Base-by-base conservation (phyloP, 2,329 filamentous ascomycete species). In the Colletotrichum endophyticum region DNA sequence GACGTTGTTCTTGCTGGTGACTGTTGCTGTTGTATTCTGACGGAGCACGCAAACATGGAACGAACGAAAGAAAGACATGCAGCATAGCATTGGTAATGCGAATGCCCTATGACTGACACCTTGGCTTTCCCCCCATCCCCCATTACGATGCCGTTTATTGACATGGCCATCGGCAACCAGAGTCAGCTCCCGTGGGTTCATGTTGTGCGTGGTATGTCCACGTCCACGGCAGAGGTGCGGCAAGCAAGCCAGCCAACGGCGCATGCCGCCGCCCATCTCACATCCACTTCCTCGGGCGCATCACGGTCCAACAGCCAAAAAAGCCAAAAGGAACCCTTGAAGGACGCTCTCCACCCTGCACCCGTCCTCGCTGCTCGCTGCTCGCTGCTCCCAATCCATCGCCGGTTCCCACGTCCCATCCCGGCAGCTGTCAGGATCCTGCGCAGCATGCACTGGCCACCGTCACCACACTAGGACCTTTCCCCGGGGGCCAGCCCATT, bases 391-490 rank as follows among this genome's bases (percentile, higher is more conserved):
- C 64, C 34, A 69, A 63, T 57, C 57, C 73, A 73, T 59, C 64
- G 27, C 57, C 59, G 27, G 66, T 59, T 64, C 64, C 71, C 64
- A 69, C 64, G 39, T 69, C 66, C 28, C 44, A 75, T 75, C 72
- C 72, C 68, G 19, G 72, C 62, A 75, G 34, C 73, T 73, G 70
- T 76, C 73, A 76, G 73, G 73, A 76, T 73, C 39, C 27, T 64
- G 44, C 27, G 56, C 36, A 62, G 67, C 34, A 59, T 69, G 72
- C 61, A 75, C 72, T 75, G 72, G 72, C 75, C 75, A 75, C 36
- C 39, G 62, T 44, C 67, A 75, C 66, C 73, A 61, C 73, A 64
- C 64, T 70, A 74, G 76, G 74, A 70, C 59, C 30, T 66, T 59
- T 34, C n/a, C 68, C 62, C 73, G 28, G 66, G 66, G 66, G 53